Base-by-base conservation (phyloP, 768 basidiomycete species). In the Tulasnella sp. region DNA sequence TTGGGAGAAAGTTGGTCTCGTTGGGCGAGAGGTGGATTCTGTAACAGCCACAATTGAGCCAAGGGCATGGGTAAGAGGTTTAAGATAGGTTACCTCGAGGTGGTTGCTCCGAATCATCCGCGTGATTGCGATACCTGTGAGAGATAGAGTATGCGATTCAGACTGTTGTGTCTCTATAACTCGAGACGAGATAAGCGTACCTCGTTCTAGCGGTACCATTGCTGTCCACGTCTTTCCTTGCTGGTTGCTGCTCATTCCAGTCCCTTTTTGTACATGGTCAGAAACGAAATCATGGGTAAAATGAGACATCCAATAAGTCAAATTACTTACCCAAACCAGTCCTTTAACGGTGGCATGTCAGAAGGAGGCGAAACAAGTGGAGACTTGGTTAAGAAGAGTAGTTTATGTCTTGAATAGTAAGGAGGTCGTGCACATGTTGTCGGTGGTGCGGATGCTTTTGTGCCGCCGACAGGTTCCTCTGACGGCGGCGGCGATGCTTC, bases 291-390 rank as follows among this genome's bases (percentile, higher is more conserved):
- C 16, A 9, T 22, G 22, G 15, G 46, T 24, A 35, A 40, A 37
- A n/a, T 1, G 28, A 41, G 41, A 37, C n/a, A 40, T 15, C 37
- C 41, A 35, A 29, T 33, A 3, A 28, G 52, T 33, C n/a, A 55
- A 53, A 47, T n/a, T 33, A 69, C 77, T 53, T 63, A 90, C 87
- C 87, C 87, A 66, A 89, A 90, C 87, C 87, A 90, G 40, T 81
- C 77, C 67, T 80, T 87, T 45, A 90, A 67, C 40, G 76, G 70
- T 44, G 87, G 87, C 88, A 90, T 88, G 57, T 76, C 76, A 45
- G 68, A 62, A 5, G 88, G 87, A 22, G 71, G 68, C 54, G 73
- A 70, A 22, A 90, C 81, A 34, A 89, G 67, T 20, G 83, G 81
- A n/a, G 87, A 89, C 56, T 74, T 75, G 57, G 76, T 72, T 19